phyloP scores from a whole-genome alignment of 768 basidiomycete species.

The Agaricus sinodeliciosus region DNA sequence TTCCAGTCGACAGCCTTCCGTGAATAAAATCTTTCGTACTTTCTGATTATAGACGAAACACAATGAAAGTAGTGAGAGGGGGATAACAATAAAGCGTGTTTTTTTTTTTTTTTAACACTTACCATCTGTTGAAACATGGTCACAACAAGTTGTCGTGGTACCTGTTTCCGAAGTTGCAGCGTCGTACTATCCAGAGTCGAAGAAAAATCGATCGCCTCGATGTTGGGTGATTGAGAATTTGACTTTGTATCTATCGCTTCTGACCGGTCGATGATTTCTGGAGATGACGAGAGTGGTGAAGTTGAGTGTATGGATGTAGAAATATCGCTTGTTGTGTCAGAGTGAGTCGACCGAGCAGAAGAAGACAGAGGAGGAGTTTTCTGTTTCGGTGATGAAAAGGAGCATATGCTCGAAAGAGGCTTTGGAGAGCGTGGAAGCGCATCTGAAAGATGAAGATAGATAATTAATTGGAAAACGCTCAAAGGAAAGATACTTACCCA shows the following conservation, averaged over 20 bases:
- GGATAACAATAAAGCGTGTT: background rate
- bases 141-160: slow-evolving; percentile 65
- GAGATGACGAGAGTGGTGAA: background rate
- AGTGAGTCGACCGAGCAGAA: background rate
- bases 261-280: background rate
- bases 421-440: slow-evolving; percentile 5
- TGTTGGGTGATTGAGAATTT: slow-evolving; percentile 15
- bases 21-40: slow-evolving; percentile 62
- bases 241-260: background rate
- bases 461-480: background rate
- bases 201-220: slow-evolving; percentile 29
- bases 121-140: slow-evolving; percentile 73
- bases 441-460: slow-evolving; percentile 14
- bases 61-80: background rate
- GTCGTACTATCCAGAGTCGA: slow-evolving; percentile 40
- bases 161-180: slow-evolving; percentile 60
- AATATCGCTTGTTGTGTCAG: background rate
- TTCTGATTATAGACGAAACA: too few species aligned
- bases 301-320: background rate
- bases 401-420: slow-evolving; percentile 26
- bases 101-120: slow-evolving; percentile 6
- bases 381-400: slow-evolving; percentile 25
- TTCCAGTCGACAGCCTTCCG: slow-evolving; percentile 47
- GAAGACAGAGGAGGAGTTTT: background rate
- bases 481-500: slow-evolving; percentile 25